These are phyloP conservation scores for Aspergillus steynii DNA, from an alignment of 495 filamentous ascomycete genomes.

Conservation along the genomic window DNA sequence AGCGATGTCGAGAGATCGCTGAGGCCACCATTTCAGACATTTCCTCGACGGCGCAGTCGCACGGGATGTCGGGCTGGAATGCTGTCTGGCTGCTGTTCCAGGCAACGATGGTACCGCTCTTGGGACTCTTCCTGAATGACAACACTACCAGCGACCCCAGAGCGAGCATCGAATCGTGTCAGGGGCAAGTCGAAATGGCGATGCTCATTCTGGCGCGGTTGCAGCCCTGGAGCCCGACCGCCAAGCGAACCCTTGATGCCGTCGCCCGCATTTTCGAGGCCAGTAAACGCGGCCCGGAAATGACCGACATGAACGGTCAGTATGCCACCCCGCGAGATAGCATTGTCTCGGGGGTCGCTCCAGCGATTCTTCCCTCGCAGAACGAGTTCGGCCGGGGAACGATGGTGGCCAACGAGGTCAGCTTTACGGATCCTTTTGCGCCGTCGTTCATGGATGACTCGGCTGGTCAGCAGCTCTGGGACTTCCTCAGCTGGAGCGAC, in stretches of 20 bases:
- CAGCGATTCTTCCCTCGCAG: conserved; percentile 18
- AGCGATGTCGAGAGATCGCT: conserved; percentile 67
- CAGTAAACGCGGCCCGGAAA: conserved; percentile 34
- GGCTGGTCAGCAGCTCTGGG: conserved; percentile 41
- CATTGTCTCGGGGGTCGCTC: conserved; percentile 8
- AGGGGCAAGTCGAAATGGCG: conserved; percentile 64
- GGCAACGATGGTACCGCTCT: conserved; percentile 73
- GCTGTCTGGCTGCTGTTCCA: conserved; percentile 84
- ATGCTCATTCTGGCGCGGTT: conserved; percentile 68
- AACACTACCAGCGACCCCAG: conserved; percentile 52
- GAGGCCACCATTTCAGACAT: conserved; percentile 72
- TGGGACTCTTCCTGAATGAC: conserved; percentile 69
- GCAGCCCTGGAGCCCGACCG: conserved; percentile 69
- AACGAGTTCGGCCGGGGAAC: conserved; percentile 22
- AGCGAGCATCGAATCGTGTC: conserved; percentile 50
- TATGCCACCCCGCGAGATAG: conserved; percentile 26
- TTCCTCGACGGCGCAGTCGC: conserved; percentile 61
- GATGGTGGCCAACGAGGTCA: conserved; percentile 25
- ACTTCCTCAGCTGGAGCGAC: conserved; percentile 46
- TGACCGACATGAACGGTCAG: conserved; percentile 12
- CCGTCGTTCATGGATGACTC: conserved; percentile 35
- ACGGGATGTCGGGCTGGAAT: conserved; percentile 80
- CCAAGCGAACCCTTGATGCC: conserved; percentile 66
- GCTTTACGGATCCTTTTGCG: conserved; percentile 29
- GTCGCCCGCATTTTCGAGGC: conserved; percentile 71